Base-by-base conservation (phyloP, 2,329 filamentous ascomycete genomes). In the Monilinia aucupariae region DNA sequence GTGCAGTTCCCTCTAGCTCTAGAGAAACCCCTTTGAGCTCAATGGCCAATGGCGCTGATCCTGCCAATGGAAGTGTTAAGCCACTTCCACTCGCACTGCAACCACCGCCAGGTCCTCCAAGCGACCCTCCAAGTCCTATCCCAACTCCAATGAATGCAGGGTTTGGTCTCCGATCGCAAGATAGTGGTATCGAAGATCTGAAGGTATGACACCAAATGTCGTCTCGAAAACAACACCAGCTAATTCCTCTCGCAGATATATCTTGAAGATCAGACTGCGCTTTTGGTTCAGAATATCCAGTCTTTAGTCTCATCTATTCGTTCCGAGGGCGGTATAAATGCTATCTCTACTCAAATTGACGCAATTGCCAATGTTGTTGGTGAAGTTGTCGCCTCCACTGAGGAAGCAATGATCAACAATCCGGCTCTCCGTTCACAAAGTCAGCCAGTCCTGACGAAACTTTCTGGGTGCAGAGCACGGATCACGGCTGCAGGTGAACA, bases 191-290 rank as follows among this genome's bases (percentile, higher is more conserved):
- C 68, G 81, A 85, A 70, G 83, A 86, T 68, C 79, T 87, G 62
- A 86, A 85, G 78, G 83, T 85, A 75, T 72, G 71, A 39, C 71
- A 51, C 12, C 13, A 49, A 15, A 34, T 22, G 8, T 12, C 27
- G 8, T 50, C 13, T 8, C 9, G 41, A 30, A n/a, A 50, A 27
- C 15, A 34, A 50, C 27, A 59, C 39, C 48, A 60, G 55, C 65
- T 72, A 67, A 71, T 70, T 61, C 68, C 51, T 51, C 49, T 37
- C 63, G 43, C 59, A 89, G 84, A 83, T 90, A 64, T 92, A 91
- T 72, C 83, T 96, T 43, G 89, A 94, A 72, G 89, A 92, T 72
- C 90, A 94, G 74, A 92, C 89, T 13, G 89, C 90, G 58, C 78
- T 86, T 3, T 81, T 96, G 64, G 87, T 94, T 32, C 85, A 91